Base-by-base conservation (phyloP, 352 stramenopile species). In the Pythium angustatum region DNA sequence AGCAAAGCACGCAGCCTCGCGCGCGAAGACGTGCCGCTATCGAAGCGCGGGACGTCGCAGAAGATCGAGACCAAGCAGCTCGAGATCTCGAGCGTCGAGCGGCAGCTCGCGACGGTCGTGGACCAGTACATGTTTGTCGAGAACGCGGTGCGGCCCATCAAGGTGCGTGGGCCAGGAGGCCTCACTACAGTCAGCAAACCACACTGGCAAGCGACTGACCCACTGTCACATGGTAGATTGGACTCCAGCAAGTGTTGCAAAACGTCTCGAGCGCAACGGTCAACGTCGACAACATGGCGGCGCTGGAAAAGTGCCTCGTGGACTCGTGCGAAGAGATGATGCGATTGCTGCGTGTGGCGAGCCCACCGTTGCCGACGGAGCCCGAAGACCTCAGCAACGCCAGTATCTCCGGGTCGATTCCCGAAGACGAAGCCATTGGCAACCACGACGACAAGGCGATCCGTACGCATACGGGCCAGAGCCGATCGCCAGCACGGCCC, bases 51-150 rank as follows among this genome's bases (percentile, higher is more conserved):
- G 1, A 91, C 79, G 19, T 87, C 80, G 1, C 81, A 91, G 59
- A 77, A 78, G 21, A 72, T 91, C 8, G 83, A 91, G 60, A 79
- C 63, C n/a, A 87, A 85, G 50, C 79, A 91, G 55, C 64, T 90
- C 34, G 85, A 89, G 63, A 77, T 90, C 31, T 87, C 75, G 5
- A 80, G 54, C 21, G 66, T 87, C 11, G 83, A 93, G 45, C 78
- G 79, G 6, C 66, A 73, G 8, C 66, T 94, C 28, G 73, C 78
- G 12, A 91, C 81, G 0, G 77, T 91, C n/a, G 71, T 91, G 19
- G 83, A 94, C 27, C 79, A 93, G 62, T 94, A 90, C 58, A 87
- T 88, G 74, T 94, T 87, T 62, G 83, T 93, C 2, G 83, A 94
- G 34, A 81, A 92, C 60, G 83, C 71, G 33, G 79, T 94, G 11